Evolutionary conservation across 2,329 filamentous ascomycete species (phyloP).

Genomic region (Penicillium capsulatum): DNA sequence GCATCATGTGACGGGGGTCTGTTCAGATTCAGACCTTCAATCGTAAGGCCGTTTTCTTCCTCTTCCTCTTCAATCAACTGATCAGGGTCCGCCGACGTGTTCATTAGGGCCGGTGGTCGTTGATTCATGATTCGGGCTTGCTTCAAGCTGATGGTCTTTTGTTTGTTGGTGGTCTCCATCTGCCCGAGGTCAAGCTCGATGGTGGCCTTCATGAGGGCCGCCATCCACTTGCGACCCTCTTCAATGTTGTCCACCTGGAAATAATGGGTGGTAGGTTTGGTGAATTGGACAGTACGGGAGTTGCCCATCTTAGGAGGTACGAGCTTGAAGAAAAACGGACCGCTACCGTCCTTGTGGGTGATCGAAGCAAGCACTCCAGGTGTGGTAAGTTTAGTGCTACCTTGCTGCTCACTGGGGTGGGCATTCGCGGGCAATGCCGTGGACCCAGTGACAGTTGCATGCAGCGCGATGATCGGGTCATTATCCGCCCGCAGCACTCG

Average conservation of each 20-base stretch:
- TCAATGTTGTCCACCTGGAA: constrained; percentile 91
- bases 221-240: constrained; percentile 94
- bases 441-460: constrained; percentile 88
- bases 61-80: constrained; percentile 21
- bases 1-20: constrained; percentile 18
- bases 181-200: constrained; percentile 82
- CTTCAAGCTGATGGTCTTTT: constrained; percentile 88
- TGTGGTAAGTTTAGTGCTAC: constrained; percentile 27
- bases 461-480: constrained; percentile 82
- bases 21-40: constrained; percentile 33
- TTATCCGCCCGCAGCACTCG: constrained; percentile 92
- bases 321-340: constrained; percentile 97
- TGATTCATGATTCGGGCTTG: constrained; percentile 87
- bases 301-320: constrained; percentile 83
- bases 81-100: constrained; percentile 25
- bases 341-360: constrained; percentile 49
- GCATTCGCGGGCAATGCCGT: constrained; percentile 55
- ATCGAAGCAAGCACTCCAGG: constrained; percentile 31
- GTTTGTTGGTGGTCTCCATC: constrained; percentile 86
- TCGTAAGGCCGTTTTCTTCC: constrained; percentile 24
- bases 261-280: constrained; percentile 94
- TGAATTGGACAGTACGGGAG: constrained; percentile 91
- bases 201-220: constrained; percentile 95
- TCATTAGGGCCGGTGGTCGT: constrained; percentile 83
- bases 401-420: constrained; percentile 36